Evolutionary conservation across 1,284 basidiomycete species (phyloP).

Genomic region (Trametes sp.): DNA sequence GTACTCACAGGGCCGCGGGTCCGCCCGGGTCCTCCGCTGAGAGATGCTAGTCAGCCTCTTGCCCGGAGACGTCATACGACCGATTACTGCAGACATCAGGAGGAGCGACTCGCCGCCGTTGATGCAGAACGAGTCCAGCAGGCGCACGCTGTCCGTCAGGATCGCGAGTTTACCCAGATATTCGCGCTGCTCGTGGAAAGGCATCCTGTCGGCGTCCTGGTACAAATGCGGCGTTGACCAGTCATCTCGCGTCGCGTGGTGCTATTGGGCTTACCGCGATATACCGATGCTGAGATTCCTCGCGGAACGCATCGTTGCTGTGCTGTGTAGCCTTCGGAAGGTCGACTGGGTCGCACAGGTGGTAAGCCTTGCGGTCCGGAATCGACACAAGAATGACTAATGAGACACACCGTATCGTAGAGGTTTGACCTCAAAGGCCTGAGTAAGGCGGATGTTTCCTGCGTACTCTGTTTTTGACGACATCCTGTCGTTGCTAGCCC

Average conservation of each 20-base stretch:
- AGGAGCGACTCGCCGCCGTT: slow-evolving; percentile 7
- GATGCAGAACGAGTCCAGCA: not conserved
- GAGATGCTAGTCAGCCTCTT: not conserved
- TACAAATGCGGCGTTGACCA: too few species aligned
- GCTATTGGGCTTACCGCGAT: not conserved
- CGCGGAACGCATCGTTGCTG: not conserved
- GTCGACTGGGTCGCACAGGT: not conserved
- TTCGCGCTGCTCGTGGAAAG: not conserved
- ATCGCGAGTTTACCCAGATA: not conserved
- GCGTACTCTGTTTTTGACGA: not conserved
- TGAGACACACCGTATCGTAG: slow-evolving; percentile 2
- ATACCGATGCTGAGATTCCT: not conserved
- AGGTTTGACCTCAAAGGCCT: not conserved
- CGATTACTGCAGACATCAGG: not conserved
- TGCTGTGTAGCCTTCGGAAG: slow-evolving; percentile 2
- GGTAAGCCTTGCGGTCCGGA: not conserved
- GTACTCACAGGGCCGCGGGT: not conserved
- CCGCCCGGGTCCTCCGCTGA: not conserved
- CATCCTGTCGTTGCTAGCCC: not conserved
- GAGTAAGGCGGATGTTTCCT: not conserved
- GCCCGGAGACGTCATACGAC: not conserved
- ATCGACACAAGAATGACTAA: too few species aligned
- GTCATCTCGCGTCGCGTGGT: not conserved
- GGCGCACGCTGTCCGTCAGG: not conserved
- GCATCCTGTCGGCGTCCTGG: slow-evolving; percentile 6